These are phyloP conservation scores for Mytilinidion resinicola DNA, from an alignment of 495 filamentous ascomycete genomes.

Conservation along the genomic window DNA sequence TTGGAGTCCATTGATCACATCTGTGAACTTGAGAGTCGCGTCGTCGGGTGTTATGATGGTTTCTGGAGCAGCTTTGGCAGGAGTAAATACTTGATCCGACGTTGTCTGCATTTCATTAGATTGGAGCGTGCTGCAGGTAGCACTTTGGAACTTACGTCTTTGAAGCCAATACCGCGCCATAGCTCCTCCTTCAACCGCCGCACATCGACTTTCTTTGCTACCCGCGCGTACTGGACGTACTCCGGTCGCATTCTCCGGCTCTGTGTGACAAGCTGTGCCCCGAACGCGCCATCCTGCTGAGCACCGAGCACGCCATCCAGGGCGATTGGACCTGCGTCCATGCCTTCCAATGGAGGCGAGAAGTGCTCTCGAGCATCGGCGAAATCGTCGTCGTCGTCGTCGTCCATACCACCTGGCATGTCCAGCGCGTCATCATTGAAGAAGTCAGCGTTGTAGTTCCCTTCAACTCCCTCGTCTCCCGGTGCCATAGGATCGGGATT, in stretches of 20 bases:
- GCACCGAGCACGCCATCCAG: conserved; percentile 38
- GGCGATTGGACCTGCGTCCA: conserved; percentile 36
- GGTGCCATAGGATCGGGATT: conserved; percentile 42
- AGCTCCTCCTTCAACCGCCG: conserved; percentile 89
- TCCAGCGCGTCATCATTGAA: conserved; percentile 91
- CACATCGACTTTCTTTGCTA: conserved; percentile 99
- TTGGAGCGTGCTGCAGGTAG: not conserved
- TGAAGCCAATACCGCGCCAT: conserved; percentile 80
- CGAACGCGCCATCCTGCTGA: conserved; percentile 54
- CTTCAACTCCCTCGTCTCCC: conserved; percentile 50
- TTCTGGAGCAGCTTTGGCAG: conserved; percentile 8
- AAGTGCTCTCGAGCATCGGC: conserved; percentile 89
- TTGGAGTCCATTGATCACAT: conserved; percentile 83
- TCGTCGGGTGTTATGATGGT: conserved; percentile 30
- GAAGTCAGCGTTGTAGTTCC: conserved; percentile 93
- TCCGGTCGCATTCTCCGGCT: conserved; percentile 76
- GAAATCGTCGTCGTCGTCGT: conserved; percentile 80
- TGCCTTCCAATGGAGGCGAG: conserved; percentile 60
- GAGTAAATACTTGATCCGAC: conserved; percentile 10
- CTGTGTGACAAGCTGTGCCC: conserved; percentile 88
- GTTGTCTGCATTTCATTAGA: not conserved
- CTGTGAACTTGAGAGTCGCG: conserved; percentile 70
- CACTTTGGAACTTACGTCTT: conserved; percentile 29
- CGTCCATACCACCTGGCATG: conserved; percentile 62
- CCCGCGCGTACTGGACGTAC: conserved; percentile 91